Base-by-base conservation (phyloP, 805 yeast species). In the Cyberlindnera amylophila region DNA sequence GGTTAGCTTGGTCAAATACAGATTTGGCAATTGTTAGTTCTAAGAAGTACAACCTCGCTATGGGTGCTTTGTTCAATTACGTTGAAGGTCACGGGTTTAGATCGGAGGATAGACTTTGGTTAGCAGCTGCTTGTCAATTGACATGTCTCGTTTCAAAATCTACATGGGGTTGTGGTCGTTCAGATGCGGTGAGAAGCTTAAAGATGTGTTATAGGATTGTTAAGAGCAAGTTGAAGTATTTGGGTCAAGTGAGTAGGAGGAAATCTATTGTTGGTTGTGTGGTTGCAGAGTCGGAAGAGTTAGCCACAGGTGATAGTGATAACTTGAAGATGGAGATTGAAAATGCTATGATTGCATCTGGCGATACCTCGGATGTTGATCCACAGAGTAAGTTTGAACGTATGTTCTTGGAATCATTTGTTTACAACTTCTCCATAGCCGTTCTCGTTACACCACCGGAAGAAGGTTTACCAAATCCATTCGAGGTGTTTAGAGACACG, bases 371-470 rank as follows among this genome's bases (percentile, higher is more conserved):
- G 8, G 9, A 21, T 21, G 24, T 21, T 21, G 24, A 21, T 21
- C 24, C 24, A 14, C 23, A 21, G 12, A 34, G 31, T 12, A 52
- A 51, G 34, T 54, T 51, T 28, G 53, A 54, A 21, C 54, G 71
- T 34, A 68, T 70, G 51, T 60, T 70, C 34, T 41, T 69, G 18
- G 78, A 73, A 40, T 70, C 74, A 30, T 72, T 70, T 44, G 51
- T 71, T 3, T 69, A 66, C 53, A 70, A 67, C 45, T 72, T 67
- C 44, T 58, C 71, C 8, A 61, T 67, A 8, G 57, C 65, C 3
- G 46, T 73, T 4, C 59, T 71, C 21, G 62, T 66, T 33, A 62
- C 73, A n/a, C 54, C 63, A 3, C 54, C 52, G 16, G 44, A 55
- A 15, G 62, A 64, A 13, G 53, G 56, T 1, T 41, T 72, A 8